These are phyloP conservation scores for Sarcomyxa edulis DNA, from an alignment of 768 basidiomycete species.

Conservation along the genomic window DNA sequence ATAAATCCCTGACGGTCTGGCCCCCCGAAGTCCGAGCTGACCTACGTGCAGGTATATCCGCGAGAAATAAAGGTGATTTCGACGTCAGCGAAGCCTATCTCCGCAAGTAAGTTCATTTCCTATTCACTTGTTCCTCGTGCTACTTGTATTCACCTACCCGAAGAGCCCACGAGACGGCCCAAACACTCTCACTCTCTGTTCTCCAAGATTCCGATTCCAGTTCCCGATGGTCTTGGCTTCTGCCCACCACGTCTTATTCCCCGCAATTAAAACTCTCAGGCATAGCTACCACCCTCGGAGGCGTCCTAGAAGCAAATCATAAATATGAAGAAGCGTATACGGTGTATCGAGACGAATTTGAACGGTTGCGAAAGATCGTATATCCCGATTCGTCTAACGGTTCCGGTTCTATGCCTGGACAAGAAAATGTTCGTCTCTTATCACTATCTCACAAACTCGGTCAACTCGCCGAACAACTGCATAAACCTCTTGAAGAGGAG, in stretches of 20 bases:
- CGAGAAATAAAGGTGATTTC: constrained; percentile 53
- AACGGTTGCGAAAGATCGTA: constrained; percentile 22
- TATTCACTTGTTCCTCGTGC: background rate
- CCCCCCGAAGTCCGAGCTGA: constrained; percentile 58
- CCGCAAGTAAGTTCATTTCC: constrained; percentile 37
- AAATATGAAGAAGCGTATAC: constrained; percentile 31
- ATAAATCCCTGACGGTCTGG: constrained; percentile 38
- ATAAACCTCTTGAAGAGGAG: constrained; percentile 27
- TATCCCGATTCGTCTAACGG: constrained; percentile 5
- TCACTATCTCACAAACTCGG: constrained; percentile 39
- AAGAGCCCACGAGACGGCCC: constrained; percentile 55
- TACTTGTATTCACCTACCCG: constrained; percentile 8
- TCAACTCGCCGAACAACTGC: constrained; percentile 30
- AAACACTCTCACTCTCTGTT: constrained; percentile 37
- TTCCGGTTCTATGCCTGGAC: constrained; percentile 16
- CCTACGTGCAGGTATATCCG: constrained; percentile 59
- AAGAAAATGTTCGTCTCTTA: constrained; percentile 30
- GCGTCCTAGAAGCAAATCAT: constrained; percentile 42
- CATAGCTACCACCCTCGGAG: constrained; percentile 56
- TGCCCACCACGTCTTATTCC: too few species aligned
- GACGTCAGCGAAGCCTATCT: constrained; percentile 47
- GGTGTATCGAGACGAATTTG: constrained; percentile 30
- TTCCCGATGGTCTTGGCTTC: too few species aligned
- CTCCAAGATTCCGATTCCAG: constrained; percentile 28
- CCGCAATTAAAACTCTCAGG: constrained; percentile 67